These are phyloP conservation scores for Cercospora citrullina DNA, from an alignment of 2,329 filamentous ascomycete genomes.

Conservation along the genomic window DNA sequence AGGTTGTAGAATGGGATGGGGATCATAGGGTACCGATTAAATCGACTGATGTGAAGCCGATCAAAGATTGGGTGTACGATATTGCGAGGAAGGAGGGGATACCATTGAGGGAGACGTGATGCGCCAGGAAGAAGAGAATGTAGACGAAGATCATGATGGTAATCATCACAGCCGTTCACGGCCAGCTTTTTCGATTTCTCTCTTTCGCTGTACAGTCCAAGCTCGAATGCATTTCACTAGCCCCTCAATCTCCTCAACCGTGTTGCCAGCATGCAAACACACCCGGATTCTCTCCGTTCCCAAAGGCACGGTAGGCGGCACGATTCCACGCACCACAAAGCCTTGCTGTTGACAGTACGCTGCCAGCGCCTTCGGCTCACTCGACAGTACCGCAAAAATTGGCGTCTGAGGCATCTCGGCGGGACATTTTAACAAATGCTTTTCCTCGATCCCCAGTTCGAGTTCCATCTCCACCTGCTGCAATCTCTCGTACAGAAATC, in stretches of 20 bases:
- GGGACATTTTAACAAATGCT: conserved; percentile 36
- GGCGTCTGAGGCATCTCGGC: conserved; percentile 54
- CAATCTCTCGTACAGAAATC: conserved; percentile 50
- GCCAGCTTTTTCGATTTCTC: conserved; percentile 16
- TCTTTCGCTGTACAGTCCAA: conserved; percentile 46
- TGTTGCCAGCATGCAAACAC: conserved; percentile 69
- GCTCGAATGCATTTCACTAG: conserved; percentile 51
- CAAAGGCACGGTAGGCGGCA: conserved; percentile 65
- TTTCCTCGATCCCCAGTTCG: conserved; percentile 30
- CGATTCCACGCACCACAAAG: conserved; percentile 64
- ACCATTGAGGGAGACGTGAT: conserved; percentile 10
- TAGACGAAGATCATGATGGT: not conserved
- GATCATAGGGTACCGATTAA: conserved; percentile 71
- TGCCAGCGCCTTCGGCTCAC: conserved; percentile 59
- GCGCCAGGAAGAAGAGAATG: not conserved
- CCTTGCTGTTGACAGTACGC: conserved; percentile 59
- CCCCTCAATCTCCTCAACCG: conserved; percentile 55
- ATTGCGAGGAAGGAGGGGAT: conserved; percentile 55
- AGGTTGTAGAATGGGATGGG: conserved; percentile 71
- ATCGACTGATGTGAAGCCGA: conserved; percentile 60
- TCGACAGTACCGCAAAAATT: conserved; percentile 64
- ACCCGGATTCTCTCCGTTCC: conserved; percentile 65
- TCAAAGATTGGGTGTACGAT: conserved; percentile 56
- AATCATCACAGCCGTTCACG: conserved; percentile 2
- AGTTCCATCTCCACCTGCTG: conserved; percentile 39